Evolutionary conservation across 768 basidiomycete genomes (phyloP).

Genomic region (Thelephora aurantiotincta): DNA sequence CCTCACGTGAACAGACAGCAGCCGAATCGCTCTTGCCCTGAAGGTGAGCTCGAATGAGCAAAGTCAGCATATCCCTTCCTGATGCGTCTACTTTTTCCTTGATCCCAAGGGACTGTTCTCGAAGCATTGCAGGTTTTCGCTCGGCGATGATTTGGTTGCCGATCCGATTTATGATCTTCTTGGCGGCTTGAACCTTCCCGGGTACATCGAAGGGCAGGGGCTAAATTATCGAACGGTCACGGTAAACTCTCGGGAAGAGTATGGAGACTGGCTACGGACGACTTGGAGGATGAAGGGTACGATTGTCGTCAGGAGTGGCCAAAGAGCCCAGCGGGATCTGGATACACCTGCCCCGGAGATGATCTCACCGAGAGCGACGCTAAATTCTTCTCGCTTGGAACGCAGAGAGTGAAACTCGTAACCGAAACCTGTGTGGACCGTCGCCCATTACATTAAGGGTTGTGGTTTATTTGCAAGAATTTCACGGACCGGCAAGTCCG

Average conservation of each 20-base stretch:
- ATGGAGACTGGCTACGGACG: not conserved
- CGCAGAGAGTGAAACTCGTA: conserved; percentile 13
- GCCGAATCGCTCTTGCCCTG: conserved; percentile 19
- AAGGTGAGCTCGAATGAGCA: conserved; percentile 18
- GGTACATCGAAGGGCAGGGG: not conserved
- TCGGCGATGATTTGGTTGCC: not conserved
- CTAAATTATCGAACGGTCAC: not conserved
- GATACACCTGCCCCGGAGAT: not conserved
- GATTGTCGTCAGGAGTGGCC: not conserved
- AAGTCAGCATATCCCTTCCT: conserved; percentile 13
- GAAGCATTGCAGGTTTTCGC: not conserved
- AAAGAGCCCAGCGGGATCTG: not conserved
- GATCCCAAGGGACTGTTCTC: not conserved
- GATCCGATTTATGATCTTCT: not conserved
- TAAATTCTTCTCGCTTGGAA: conserved; percentile 9
- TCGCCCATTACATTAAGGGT: no score
- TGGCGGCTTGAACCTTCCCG: not conserved
- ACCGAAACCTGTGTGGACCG: conserved; percentile 11
- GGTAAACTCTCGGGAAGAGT: no score
- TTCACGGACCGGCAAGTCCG: conserved; percentile 8
- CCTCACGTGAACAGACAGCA: conserved; percentile 17
- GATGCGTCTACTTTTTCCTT: not conserved
- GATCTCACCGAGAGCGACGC: conserved; percentile 9
- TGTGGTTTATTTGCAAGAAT: not conserved
- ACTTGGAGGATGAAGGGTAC: not conserved